A percentile compares a stretch with the other conserved stretches of the same genome.
phyloP scores from a whole-genome alignment of 306 rosid species.

The Echinosophora koreensis region DNA sequence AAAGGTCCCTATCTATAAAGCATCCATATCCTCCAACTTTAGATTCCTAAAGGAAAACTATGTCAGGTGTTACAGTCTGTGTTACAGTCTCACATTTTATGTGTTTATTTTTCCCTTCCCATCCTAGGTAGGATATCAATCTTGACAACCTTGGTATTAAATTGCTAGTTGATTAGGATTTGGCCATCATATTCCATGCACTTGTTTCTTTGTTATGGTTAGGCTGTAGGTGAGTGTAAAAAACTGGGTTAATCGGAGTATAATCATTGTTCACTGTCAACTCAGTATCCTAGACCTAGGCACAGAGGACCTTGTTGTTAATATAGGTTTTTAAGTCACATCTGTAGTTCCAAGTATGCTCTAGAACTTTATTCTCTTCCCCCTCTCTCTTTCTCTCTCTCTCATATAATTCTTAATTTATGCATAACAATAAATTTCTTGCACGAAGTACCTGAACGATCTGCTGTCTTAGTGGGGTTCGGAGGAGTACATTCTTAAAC shows the following conservation, averaged over 20 bases:
- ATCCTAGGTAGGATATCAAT: no score
- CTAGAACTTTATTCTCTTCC: background rate
- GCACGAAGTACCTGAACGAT: slow-evolving; percentile 6
- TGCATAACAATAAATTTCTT: slow-evolving; percentile 24
- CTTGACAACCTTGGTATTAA: no score
- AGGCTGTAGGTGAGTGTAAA: background rate
- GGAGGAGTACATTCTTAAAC: background rate
- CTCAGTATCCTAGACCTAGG: slow-evolving; percentile 18
- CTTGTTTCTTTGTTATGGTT: background rate
- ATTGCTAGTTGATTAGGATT: no score
- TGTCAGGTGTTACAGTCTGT: no score
- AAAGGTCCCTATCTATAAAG: no score
- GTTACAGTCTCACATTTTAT: no score
- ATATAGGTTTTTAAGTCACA: slow-evolving; percentile 82
- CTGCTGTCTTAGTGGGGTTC: slow-evolving; percentile 1
- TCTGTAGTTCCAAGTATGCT: slow-evolving; percentile 85
- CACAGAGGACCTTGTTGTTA: slow-evolving; percentile 49
- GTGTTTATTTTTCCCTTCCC: no score
- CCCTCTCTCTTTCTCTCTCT: no score
- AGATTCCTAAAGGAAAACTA: no score
- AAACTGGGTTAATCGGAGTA: background rate
- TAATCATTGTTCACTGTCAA: background rate
- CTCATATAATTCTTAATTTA: background rate
- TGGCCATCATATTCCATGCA: background rate
- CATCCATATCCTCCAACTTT: no score